Percentiles rank a stretch among this genome's conserved stretches.
Evolutionary conservation across 192 early-diverging fungal genomes (phyloP).

Genomic region (Coemansia biformis): DNA sequence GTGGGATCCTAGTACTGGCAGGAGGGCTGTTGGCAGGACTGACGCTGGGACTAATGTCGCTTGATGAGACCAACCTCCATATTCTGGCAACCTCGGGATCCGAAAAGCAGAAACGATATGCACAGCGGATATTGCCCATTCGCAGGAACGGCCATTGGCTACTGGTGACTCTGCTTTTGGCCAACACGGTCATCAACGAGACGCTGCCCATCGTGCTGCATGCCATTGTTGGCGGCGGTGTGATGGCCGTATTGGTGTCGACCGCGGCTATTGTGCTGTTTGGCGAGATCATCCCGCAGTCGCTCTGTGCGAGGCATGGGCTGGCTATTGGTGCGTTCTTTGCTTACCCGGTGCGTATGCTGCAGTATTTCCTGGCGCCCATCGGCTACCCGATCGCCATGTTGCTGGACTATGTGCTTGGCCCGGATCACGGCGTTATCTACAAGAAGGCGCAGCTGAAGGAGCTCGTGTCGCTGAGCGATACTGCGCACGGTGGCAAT

Average conservation of each 20-base stretch:
- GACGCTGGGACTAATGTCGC: conserved; percentile 70
- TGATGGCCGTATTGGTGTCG: conserved; percentile 81
- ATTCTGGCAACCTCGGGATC: conserved; percentile 81
- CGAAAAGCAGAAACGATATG: conserved; percentile 61
- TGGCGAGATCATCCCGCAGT: conserved; percentile 95
- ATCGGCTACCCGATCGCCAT: conserved; percentile 81
- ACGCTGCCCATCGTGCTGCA: conserved; percentile 83
- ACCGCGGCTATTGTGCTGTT: conserved; percentile 88
- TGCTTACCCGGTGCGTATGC: conserved; percentile 62
- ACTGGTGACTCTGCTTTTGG: conserved; percentile 83
- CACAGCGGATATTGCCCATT: conserved; percentile 77
- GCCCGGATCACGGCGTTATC: conserved; percentile 81
- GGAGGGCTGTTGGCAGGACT: conserved; percentile 61
- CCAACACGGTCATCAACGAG: conserved; percentile 95
- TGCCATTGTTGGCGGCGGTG: conserved; percentile 68
- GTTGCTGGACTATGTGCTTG: conserved; percentile 76
- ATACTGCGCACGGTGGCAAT: conserved; percentile 61
- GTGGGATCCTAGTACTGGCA: conserved; percentile 7
- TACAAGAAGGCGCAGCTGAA: conserved; percentile 78
- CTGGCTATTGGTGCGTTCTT: conserved; percentile 86
- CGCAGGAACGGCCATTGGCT: conserved; percentile 90
- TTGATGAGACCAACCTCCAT: conserved; percentile 75
- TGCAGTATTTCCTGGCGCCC: conserved; percentile 64
- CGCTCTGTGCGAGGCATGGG: conserved; percentile 82
- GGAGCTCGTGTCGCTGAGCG: conserved; percentile 71